phyloP scores from a whole-genome alignment of 129 eudicot species.

The Escallonia rubra region DNA sequence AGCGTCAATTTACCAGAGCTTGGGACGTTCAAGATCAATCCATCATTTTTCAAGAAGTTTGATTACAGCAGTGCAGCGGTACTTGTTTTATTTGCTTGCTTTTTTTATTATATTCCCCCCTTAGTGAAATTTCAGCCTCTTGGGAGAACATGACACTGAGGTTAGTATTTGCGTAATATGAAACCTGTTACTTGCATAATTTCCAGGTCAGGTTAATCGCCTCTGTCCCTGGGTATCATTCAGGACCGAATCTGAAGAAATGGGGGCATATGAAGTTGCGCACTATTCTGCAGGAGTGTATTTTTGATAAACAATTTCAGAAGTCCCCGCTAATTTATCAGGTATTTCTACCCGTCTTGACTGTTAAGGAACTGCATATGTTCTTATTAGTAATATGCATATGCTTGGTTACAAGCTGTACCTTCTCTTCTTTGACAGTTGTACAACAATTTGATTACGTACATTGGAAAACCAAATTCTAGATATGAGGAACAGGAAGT shows the following conservation, averaged over 20 bases:
- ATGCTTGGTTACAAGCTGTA: too few species aligned
- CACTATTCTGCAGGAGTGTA: conserved; percentile 65
- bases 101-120: neutral
- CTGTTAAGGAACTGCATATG: too few species aligned
- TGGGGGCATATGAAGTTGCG: conserved; percentile 99
- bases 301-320: conserved; percentile 65
- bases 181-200: conserved; percentile 1
- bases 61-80: conserved; percentile 87
- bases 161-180: neutral
- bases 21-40: conserved; percentile 56
- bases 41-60: conserved; percentile 79
- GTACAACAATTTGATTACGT: too few species aligned
- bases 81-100: conserved; percentile 11
- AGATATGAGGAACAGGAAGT: neutral
- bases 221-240: conserved; percentile 95
- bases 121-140: neutral
- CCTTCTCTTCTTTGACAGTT: too few species aligned
- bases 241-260: conserved; percentile 73
- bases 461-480: neutral
- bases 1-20: conserved; percentile 41
- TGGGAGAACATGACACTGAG: neutral
- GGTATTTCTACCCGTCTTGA: conserved; percentile 29
- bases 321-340: conserved; percentile 88
- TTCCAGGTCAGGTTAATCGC: conserved; percentile 91
- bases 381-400: too few species aligned